Evolutionary conservation across 2,329 filamentous ascomycete genomes (phyloP).

Genomic region (Penicillium sp.): DNA sequence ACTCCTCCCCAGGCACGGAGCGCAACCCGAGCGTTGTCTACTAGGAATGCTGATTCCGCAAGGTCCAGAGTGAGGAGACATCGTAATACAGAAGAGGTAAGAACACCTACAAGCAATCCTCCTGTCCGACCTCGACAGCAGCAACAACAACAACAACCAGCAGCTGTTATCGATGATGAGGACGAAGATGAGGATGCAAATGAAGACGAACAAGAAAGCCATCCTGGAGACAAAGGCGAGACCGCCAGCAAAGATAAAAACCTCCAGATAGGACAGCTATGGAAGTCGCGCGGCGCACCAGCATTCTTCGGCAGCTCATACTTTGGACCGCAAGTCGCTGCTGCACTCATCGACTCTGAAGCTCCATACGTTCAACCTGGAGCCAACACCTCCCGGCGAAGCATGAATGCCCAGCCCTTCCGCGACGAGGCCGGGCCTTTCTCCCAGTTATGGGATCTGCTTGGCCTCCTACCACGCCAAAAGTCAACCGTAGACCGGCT

Average conservation of each 20-base stretch:
- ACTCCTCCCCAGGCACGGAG: not conserved
- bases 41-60: not conserved
- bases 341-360: slow-evolving; percentile 28
- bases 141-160: not conserved
- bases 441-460: slow-evolving; percentile 41
- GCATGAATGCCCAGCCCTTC: slow-evolving; percentile 24
- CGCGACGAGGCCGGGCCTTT: slow-evolving; percentile 26
- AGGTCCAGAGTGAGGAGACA: not conserved
- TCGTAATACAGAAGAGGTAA: not conserved
- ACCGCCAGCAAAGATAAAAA: slow-evolving; percentile 7
- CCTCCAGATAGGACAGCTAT: slow-evolving; percentile 25
- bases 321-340: slow-evolving; percentile 31
- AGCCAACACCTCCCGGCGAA: not conserved
- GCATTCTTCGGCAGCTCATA: slow-evolving; percentile 31
- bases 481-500: slow-evolving; percentile 36
- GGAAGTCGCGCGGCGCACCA: slow-evolving; percentile 27
- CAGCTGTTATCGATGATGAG: slow-evolving; percentile 8
- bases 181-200: slow-evolving; percentile 1
- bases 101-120: not conserved
- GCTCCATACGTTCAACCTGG: slow-evolving; percentile 20
- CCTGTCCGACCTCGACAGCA: not conserved
- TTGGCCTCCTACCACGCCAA: slow-evolving; percentile 36
- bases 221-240: not conserved
- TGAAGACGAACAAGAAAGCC: not conserved
- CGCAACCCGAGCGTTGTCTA: not conserved